These are phyloP conservation scores for Salvia hispanica DNA, from an alignment of 257 asterid genomes.

Conservation along the genomic window DNA sequence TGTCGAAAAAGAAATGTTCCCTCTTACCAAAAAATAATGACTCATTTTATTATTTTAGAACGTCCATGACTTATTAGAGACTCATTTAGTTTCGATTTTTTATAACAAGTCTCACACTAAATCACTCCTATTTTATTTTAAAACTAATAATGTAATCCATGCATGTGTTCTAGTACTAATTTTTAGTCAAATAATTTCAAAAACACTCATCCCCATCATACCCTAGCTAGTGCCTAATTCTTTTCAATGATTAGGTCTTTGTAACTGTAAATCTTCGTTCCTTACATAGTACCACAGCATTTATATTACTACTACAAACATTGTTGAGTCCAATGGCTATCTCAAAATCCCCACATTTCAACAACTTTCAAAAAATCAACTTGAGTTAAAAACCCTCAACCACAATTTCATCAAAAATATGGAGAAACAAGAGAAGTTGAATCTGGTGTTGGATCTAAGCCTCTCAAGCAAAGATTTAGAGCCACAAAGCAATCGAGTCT, in stretches of 20 bases:
- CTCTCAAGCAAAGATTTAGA: slow-evolving; percentile 40
- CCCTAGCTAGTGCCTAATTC: not conserved
- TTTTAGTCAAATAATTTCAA: no score
- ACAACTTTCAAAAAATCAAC: slow-evolving; percentile 9
- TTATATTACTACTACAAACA: slow-evolving; percentile 38
- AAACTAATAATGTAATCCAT: no score
- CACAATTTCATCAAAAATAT: slow-evolving; percentile 20
- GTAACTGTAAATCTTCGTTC: slow-evolving; percentile 55
- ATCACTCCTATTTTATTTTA: no score
- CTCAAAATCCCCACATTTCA: slow-evolving; percentile 40
- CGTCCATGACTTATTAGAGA: no score
- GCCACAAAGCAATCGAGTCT: slow-evolving; percentile 44
- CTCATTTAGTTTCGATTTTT: no score
- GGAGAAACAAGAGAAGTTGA: slow-evolving; percentile 19
- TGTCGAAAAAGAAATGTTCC: no score
- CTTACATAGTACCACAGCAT: slow-evolving; percentile 51
- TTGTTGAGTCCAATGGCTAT: slow-evolving; percentile 5
- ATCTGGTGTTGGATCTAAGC: slow-evolving; percentile 51
- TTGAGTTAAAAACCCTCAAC: slow-evolving; percentile 32
- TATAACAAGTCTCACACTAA: no score
- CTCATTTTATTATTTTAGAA: no score
- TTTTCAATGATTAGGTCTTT: slow-evolving; percentile 43
- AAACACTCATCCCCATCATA: not conserved
- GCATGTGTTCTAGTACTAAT: no score
- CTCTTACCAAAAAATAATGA: no score